Conservation (phyloP, 2,329 filamentous ascomycete genomes). For the Paramyrothecium sp. region DNA sequence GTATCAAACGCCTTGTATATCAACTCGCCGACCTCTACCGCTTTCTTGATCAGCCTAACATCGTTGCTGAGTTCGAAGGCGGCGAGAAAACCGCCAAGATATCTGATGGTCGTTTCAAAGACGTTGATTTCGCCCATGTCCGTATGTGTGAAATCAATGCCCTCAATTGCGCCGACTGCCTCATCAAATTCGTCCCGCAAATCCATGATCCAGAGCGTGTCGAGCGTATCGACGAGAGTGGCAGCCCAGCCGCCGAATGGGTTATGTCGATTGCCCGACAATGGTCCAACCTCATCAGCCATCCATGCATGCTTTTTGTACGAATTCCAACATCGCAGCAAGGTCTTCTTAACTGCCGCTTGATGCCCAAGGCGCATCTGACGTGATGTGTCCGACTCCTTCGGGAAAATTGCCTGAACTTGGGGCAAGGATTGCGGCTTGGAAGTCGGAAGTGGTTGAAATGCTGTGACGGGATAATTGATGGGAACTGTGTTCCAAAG, state of each 20-base stretch:
- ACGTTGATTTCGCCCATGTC: conserved; percentile 38
- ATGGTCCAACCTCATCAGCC: conserved; percentile 49
- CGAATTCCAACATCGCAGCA: conserved; percentile 45
- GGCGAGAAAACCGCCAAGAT: conserved; percentile 49
- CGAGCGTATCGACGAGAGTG: conserved; percentile 58
- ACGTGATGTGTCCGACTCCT: conserved; percentile 19
- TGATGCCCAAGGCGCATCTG: conserved; percentile 30
- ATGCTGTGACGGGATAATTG: conserved; percentile 23
- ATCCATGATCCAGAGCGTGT: conserved; percentile 63
- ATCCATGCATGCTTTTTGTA: conserved; percentile 58
- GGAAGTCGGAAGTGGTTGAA: conserved; percentile 27
- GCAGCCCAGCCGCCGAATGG: conserved; percentile 56
- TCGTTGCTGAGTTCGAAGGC: conserved; percentile 49
- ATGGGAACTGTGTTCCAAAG: conserved; percentile 23
- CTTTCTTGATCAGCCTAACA: conserved; percentile 42
- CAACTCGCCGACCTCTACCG: conserved; percentile 50
- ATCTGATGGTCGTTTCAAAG: conserved; percentile 56
- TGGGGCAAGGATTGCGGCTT: conserved; percentile 25
- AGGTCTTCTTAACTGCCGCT: conserved; percentile 39
- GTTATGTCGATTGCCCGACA: conserved; percentile 44
- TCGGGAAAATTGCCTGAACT: conserved; percentile 28
- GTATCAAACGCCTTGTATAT: conserved; percentile 53
- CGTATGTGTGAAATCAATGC: conserved; percentile 50
- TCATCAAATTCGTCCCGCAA: conserved; percentile 54
- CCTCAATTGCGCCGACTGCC: conserved; percentile 46